Conservation (phyloP, 352 stramenopile species). For the Pythium rhizo-oryzae region DNA sequence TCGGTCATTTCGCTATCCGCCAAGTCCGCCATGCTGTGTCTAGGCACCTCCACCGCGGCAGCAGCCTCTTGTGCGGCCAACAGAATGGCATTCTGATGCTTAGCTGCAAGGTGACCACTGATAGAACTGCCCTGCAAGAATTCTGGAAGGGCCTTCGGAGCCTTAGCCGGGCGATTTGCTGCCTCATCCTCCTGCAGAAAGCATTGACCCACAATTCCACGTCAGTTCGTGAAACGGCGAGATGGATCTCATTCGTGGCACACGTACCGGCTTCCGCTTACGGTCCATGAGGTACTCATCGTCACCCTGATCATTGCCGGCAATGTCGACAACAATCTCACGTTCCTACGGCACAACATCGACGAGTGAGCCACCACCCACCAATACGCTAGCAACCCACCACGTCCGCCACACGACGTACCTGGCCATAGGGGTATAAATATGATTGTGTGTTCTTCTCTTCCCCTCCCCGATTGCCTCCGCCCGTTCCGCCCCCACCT, state of each 20-base stretch:
- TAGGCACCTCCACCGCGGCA: slow-evolving; percentile 31
- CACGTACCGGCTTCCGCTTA: slow-evolving; percentile 61
- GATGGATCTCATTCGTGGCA: no score
- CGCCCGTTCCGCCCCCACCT: slow-evolving; percentile 37
- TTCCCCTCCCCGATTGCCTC: slow-evolving; percentile 43
- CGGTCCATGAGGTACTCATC: slow-evolving; percentile 82
- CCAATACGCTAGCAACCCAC: neutral
- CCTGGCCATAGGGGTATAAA: slow-evolving; percentile 81
- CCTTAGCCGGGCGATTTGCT: slow-evolving; percentile 53
- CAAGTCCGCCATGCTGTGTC: slow-evolving; percentile 60
- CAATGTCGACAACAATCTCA: slow-evolving; percentile 89
- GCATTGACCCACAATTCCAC: neutral
- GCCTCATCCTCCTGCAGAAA: slow-evolving; percentile 71
- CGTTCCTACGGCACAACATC: slow-evolving; percentile 47
- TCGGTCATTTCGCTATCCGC: slow-evolving; percentile 77
- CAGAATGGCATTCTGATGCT: slow-evolving; percentile 44
- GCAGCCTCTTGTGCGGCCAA: slow-evolving; percentile 41
- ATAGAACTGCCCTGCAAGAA: slow-evolving; percentile 87
- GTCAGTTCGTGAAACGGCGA: neutral
- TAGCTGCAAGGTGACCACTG: slow-evolving; percentile 85
- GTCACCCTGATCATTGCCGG: slow-evolving; percentile 67
- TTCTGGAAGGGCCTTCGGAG: slow-evolving; percentile 66
- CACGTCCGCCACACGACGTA: slow-evolving; percentile 17
- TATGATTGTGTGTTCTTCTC: slow-evolving; percentile 79
- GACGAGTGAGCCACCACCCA: neutral